Percentiles rank a stretch among this genome's conserved stretches.
These are phyloP conservation scores for Trebouxia sp. DNA, from an alignment of 139 green algal species.

Conservation along the genomic window DNA sequence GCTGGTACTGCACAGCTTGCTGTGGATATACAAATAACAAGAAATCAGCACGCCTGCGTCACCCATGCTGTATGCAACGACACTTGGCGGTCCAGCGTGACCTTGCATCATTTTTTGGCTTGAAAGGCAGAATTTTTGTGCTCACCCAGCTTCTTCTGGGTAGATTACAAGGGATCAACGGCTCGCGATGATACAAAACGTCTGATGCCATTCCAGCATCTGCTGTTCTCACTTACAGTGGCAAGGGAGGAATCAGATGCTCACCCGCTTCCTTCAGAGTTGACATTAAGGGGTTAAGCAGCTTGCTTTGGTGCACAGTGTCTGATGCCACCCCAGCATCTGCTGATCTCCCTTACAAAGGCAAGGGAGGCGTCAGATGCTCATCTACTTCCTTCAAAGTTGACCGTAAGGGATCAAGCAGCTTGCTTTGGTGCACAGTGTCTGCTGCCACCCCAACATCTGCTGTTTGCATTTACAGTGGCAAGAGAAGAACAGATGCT, in stretches of 20 bases:
- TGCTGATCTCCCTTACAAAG: constrained; percentile 17
- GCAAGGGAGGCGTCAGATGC: not conserved
- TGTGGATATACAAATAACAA: too few relatives aligned
- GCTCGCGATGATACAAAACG: constrained; percentile 42
- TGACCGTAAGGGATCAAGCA: constrained; percentile 35
- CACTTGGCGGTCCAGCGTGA: too few relatives aligned
- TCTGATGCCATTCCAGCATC: constrained; percentile 48
- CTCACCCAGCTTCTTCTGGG: constrained; percentile 29
- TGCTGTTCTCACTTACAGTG: too few relatives aligned
- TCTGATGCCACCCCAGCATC: constrained; percentile 44
- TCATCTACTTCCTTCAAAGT: constrained; percentile 35
- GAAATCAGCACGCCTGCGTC: too few relatives aligned
- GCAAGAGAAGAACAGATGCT: too few relatives aligned
- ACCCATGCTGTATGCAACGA: too few relatives aligned
- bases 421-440: constrained; percentile 40
- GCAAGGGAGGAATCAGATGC: too few relatives aligned
- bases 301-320: constrained; percentile 40
- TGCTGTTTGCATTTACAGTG: too few relatives aligned
- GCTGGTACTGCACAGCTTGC: too few relatives aligned
- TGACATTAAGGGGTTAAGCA: constrained; percentile 31
- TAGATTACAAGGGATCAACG: constrained; percentile 30
- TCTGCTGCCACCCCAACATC: constrained; percentile 49
- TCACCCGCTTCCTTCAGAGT: constrained; percentile 31
- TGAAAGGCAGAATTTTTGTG: too few relatives aligned
- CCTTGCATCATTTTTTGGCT: too few relatives aligned